phyloP scores from a whole-genome alignment of 768 basidiomycete genomes.

The Lentinula guzmanii region DNA sequence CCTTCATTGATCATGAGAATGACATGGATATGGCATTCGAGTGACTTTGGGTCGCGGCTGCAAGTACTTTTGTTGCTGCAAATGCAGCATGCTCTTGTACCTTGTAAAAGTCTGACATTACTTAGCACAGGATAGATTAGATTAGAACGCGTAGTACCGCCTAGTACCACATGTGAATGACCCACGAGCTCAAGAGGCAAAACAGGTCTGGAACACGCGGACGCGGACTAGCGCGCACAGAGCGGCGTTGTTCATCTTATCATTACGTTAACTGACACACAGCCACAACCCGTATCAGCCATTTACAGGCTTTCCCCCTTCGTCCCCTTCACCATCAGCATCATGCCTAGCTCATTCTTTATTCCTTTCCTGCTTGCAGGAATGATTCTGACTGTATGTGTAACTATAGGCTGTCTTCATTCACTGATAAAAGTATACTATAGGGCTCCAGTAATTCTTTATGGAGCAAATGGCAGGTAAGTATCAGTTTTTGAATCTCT shows the following conservation, averaged over 20 bases:
- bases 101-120: no score
- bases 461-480: conserved; percentile 79
- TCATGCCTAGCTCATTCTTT: conserved; percentile 64
- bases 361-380: conserved; percentile 81
- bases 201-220: no score
- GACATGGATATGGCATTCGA: no score
- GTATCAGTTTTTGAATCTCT: conserved; percentile 12
- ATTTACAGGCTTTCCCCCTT: neutral
- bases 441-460: conserved; percentile 79
- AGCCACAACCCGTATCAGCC: neutral
- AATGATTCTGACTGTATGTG: conserved; percentile 84
- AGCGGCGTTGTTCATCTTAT: neutral
- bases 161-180: no score
- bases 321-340: neutral
- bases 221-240: no score
- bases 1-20: no score
- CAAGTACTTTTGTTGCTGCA: no score
- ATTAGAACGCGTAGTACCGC: no score
- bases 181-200: no score
- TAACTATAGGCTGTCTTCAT: neutral
- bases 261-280: neutral
- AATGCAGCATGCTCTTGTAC: no score
- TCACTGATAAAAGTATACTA: neutral
- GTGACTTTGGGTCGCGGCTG: no score
- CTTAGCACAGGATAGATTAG: no score